phyloP scores from a whole-genome alignment of 129 eudicot species.

The Artemisia annua region DNA sequence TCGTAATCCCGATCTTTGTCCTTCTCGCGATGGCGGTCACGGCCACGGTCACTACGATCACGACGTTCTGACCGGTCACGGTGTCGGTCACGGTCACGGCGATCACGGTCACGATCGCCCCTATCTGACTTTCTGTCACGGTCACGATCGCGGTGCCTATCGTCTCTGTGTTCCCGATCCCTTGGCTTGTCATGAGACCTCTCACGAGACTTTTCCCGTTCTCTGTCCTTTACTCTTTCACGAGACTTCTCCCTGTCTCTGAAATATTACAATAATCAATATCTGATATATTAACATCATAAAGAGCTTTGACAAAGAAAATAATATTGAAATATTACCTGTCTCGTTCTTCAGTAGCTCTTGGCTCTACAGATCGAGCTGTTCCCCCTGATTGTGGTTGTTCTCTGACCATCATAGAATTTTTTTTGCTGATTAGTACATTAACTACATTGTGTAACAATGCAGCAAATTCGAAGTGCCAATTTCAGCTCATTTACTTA shows the following conservation, averaged over 20 bases:
- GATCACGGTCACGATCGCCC: constrained; percentile 53
- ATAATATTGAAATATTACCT: constrained; percentile 32
- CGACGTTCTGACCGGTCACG: constrained; percentile 40
- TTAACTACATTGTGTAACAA: not conserved
- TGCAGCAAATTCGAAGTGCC: no score
- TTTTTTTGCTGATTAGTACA: not conserved
- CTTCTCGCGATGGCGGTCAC: constrained; percentile 56
- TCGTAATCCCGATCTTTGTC: constrained; percentile 11
- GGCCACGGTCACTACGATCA: constrained; percentile 48
- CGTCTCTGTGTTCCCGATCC: constrained; percentile 82
- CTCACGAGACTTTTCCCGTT: constrained; percentile 73
- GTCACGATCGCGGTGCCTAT: constrained; percentile 75
- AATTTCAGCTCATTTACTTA: no score
- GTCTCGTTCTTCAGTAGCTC: constrained; percentile 72
- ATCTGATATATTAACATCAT: no score
- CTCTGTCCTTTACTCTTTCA: constrained; percentile 71
- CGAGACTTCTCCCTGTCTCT: constrained; percentile 91
- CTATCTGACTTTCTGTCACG: constrained; percentile 72
- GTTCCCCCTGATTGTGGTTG: constrained; percentile 65
- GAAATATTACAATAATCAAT: constrained; percentile 16
- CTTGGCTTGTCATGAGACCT: constrained; percentile 75
- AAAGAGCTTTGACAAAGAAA: not conserved
- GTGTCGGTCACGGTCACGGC: constrained; percentile 45
- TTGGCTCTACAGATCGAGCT: constrained; percentile 86
- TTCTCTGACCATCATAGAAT: constrained; percentile 40